A percentile compares a stretch with the other conserved stretches of the same genome.
These are phyloP conservation scores for Salix dunnii DNA, from an alignment of 345 rosid genomes.

Conservation along the genomic window DNA sequence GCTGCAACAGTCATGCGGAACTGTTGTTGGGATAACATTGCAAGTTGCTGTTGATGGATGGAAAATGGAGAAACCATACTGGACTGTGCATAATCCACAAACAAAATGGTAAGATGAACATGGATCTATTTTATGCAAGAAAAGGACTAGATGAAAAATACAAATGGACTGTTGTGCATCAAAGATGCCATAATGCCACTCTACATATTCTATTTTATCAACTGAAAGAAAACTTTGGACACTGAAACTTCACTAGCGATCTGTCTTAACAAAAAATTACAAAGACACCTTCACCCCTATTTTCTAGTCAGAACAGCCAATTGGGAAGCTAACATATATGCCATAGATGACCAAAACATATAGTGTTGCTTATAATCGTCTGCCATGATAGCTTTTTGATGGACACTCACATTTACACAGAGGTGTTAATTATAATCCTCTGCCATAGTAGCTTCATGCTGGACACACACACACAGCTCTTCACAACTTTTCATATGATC, in stretches of 20 bases:
- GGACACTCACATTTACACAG: background rate
- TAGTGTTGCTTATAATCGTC: background rate
- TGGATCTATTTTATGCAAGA: too few species aligned
- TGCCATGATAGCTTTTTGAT: background rate
- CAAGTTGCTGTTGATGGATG: constrained; percentile 76
- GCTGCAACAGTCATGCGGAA: background rate
- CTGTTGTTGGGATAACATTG: constrained; percentile 15
- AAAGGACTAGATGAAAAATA: too few species aligned
- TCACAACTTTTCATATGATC: background rate
- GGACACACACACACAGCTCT: too few species aligned
- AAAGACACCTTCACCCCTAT: too few species aligned
- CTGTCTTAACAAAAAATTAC: too few species aligned
- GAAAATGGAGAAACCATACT: constrained; percentile 81
- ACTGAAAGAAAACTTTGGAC: too few species aligned
- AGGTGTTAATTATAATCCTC: too few species aligned
- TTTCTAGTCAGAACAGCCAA: background rate
- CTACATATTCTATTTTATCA: too few species aligned
- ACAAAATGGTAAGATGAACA: too few species aligned
- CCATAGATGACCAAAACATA: background rate
- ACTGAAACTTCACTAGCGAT: too few species aligned
- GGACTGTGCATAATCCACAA: constrained; percentile 47
- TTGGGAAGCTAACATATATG: background rate
- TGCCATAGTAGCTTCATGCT: too few species aligned
- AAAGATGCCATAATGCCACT: too few species aligned
- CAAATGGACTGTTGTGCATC: background rate